Evolutionary conservation across 768 basidiomycete genomes (phyloP), one percentile per base, ranked within the genome.

Genomic region (Rhodotorula babjevae): DNA sequence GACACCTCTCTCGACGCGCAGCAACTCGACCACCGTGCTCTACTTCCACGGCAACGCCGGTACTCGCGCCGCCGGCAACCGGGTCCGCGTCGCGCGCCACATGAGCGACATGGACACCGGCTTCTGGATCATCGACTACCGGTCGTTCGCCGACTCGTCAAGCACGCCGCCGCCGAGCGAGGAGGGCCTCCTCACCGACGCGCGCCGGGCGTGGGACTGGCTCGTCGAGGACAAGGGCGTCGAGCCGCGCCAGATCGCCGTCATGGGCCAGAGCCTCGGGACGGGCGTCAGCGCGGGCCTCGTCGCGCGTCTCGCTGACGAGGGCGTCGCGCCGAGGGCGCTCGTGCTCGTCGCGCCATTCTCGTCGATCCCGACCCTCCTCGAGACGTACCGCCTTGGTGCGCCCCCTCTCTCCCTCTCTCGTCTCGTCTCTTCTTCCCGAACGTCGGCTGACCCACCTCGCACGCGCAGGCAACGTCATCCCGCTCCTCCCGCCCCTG

Each of bases 11-110:
- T 36, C 36, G 36, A 36, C 36, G 56, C 63, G 61, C 10, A 53
- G 58, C 12, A 84, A 25, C 74, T 82, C 82, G 1, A 81, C 84
- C 0, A 93, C 90, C 0, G 83, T 95, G n/a, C 83, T 97, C n/a
- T 95, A 90, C 82, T 84, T 94, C 56, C 95, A 97, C 74, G 95
- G 95, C 18, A 95, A 95, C 73, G 89, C 88, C 0, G 93, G 84
- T 0, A 92, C 90, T 0, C 87, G 94, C 25, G 90, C 90, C 0
- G 83, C 86, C 12, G 73, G 82, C 2, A 85, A 84, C 55, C 89
- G 94, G 19, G 83, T 93, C n/a, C 84, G 84, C 27, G 84, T 87
- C 3, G 77, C 60, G 2, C 63, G 72, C 12, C 67, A 76, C 53
- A n/a, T 71, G 27, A 49, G 49, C 52, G 85, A 88, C 1, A 82